Evolutionary conservation across 2,329 filamentous ascomycete genomes (phyloP), one percentile per base, ranked within the genome.

Genomic region (Fusarium drepaniforme): DNA sequence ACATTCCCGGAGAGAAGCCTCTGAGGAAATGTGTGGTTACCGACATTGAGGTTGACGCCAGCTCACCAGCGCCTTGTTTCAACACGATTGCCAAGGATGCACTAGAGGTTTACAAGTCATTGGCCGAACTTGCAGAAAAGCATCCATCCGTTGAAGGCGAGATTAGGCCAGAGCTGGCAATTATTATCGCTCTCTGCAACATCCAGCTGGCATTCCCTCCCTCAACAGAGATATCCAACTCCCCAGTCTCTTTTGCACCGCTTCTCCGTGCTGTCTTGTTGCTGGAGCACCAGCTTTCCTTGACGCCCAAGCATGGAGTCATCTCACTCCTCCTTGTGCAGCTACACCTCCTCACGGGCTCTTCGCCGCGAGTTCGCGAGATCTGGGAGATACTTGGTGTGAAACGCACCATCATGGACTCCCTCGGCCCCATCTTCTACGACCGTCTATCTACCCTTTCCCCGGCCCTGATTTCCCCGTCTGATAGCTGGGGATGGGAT

Each of bases 401-500:
- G 3, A 91, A 91, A 80, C 85, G 89, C 25, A 88, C 88, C 0
- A 88, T 90, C 33, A 86, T 89, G n/a, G 89, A 91, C 71, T 87
- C 88, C 0, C 83, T 91, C 1, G 88, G 84, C 4, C 86, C 88
- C 0, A 81, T 90, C 2, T 89, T 89, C 68, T 87, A 88, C 70
- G 90, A 91, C 76, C 85, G 90, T 3, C 80, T 91, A 8, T 88
- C 88, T 1, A 87, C 85, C 1, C 78, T 90, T 3, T 83, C 89
- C 0, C 89, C 89, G 0, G 74, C 77, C 11, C 70, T 84, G 65
- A 72, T 86, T 72, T 78, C 81, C 21, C 72, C 81, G 13, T 75
- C 78, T 56, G 82, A 84, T 5, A 73, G 73, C 28, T 74, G 70
- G 57, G 83, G 83, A 1, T 81, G 75, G 72, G 70, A 85, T 44